A percentile compares a stretch with the other conserved stretches of the same genome.
Conservation (phyloP, 2,329 filamentous ascomycete species). For the Rhynchosporium graminicola region DNA sequence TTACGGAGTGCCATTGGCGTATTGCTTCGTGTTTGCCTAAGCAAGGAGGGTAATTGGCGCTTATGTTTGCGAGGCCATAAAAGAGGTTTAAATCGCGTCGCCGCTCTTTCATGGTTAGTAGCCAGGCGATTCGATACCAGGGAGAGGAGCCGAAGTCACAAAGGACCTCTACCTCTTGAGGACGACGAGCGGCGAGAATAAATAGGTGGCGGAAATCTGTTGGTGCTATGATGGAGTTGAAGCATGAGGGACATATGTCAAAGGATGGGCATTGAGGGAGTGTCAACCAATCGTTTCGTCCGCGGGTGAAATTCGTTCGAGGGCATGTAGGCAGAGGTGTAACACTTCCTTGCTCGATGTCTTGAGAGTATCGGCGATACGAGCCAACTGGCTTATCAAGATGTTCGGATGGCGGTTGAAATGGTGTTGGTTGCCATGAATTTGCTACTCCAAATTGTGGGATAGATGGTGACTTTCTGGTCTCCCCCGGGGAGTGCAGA, state of each 20-base stretch:
- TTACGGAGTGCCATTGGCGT: slow-evolving; percentile 74
- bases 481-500: slow-evolving; percentile 29
- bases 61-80: slow-evolving; percentile 65
- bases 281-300: slow-evolving; percentile 78
- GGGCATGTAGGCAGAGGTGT: slow-evolving; percentile 67
- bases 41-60: slow-evolving; percentile 58
- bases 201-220: slow-evolving; percentile 71
- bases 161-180: slow-evolving; percentile 57
- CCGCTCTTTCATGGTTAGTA: slow-evolving; percentile 72
- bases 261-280: slow-evolving; percentile 70
- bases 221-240: slow-evolving; percentile 65
- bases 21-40: slow-evolving; percentile 55
- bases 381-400: slow-evolving; percentile 48
- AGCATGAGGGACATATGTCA: slow-evolving; percentile 82
- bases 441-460: slow-evolving; percentile 28
- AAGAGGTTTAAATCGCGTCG: slow-evolving; percentile 68
- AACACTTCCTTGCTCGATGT: slow-evolving; percentile 47
- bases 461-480: slow-evolving; percentile 22
- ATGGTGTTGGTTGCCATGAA: slow-evolving; percentile 50
- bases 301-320: slow-evolving; percentile 60
- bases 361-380: slow-evolving; percentile 58
- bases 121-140: slow-evolving; percentile 84
- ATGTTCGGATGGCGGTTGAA: slow-evolving; percentile 43
- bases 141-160: slow-evolving; percentile 78
- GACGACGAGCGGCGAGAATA: slow-evolving; percentile 58